Percentiles rank a stretch among this genome's conserved stretches.
These are phyloP conservation scores for Magnolia changhungtana DNA, from an alignment of 164 flowering plant genomes.

Conservation along the genomic window DNA sequence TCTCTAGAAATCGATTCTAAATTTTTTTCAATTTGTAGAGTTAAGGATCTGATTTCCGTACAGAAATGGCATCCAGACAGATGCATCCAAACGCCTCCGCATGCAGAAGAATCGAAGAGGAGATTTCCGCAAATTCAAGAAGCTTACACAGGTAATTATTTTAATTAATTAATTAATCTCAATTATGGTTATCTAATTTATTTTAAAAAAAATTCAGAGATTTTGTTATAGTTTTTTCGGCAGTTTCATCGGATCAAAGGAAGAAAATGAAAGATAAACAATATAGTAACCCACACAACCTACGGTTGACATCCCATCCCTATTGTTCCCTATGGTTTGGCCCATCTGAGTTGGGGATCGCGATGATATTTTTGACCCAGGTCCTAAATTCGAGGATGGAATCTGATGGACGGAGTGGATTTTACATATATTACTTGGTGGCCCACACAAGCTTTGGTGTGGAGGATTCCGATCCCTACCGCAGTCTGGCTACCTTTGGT, in stretches of 20 bases:
- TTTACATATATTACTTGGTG: no score
- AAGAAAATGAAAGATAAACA: conserved; percentile 32
- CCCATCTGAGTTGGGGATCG: no score
- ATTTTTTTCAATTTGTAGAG: neutral
- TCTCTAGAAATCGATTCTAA: neutral
- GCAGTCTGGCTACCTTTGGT: no score
- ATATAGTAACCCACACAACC: no score
- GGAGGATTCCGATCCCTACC: no score
- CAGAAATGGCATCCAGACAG: conserved; percentile 95
- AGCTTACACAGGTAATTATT: conserved; percentile 66
- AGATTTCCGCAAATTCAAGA: conserved; percentile 87
- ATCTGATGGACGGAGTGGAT: no score
- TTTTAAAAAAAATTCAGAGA: neutral
- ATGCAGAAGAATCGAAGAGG: conserved; percentile 56
- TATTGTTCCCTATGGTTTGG: no score
- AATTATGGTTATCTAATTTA: neutral
- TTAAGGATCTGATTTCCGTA: conserved; percentile 4
- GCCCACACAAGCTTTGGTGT: no score
- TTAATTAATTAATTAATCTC: neutral
- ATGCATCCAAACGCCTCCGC: conserved; percentile 49
- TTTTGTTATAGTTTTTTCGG: neutral
- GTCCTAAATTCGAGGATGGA: no score
- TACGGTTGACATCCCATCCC: no score
- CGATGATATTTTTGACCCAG: no score
- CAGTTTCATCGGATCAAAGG: conserved; percentile 66